These are phyloP conservation scores for Verticillium nubilum DNA, from an alignment of 2,329 filamentous ascomycete genomes.

Conservation along the genomic window DNA sequence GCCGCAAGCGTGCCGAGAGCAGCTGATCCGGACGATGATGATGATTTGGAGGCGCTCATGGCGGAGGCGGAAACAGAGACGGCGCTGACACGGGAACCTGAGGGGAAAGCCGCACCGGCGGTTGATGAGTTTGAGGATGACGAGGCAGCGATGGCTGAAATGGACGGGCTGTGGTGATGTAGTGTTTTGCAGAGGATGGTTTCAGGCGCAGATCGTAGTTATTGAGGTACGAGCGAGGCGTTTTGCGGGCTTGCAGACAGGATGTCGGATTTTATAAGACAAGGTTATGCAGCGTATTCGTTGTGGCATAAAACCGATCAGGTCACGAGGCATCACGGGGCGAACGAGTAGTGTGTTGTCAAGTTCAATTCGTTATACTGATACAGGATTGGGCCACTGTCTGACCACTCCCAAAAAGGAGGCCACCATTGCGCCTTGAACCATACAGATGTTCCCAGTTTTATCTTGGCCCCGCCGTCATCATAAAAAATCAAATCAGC, in stretches of 20 bases:
- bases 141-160: conserved; percentile 63
- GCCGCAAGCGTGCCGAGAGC: conserved; percentile 1
- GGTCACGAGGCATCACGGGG: too few relatives aligned
- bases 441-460: conserved; percentile 1
- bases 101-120: neutral
- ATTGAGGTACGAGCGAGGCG: too few relatives aligned
- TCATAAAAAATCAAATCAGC: neutral
- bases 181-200: too few relatives aligned
- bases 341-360: too few relatives aligned
- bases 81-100: conserved; percentile 10
- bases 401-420: neutral
- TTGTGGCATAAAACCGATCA: too few relatives aligned
- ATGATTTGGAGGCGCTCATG: conserved; percentile 39
- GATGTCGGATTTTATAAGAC: too few relatives aligned
- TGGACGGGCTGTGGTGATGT: conserved; percentile 51
- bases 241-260: too few relatives aligned
- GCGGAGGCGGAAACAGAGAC: conserved; percentile 27
- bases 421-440: neutral
- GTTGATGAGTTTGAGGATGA: conserved; percentile 51
- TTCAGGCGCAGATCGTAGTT: too few relatives aligned
- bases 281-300: too few relatives aligned
- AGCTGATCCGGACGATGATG: conserved; percentile 21
- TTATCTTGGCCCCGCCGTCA: neutral
- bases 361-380: neutral
- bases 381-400: neutral